These are phyloP conservation scores for Conoideocrella luteorostrata DNA, from an alignment of 2,329 filamentous ascomycete species.

Conservation along the genomic window DNA sequence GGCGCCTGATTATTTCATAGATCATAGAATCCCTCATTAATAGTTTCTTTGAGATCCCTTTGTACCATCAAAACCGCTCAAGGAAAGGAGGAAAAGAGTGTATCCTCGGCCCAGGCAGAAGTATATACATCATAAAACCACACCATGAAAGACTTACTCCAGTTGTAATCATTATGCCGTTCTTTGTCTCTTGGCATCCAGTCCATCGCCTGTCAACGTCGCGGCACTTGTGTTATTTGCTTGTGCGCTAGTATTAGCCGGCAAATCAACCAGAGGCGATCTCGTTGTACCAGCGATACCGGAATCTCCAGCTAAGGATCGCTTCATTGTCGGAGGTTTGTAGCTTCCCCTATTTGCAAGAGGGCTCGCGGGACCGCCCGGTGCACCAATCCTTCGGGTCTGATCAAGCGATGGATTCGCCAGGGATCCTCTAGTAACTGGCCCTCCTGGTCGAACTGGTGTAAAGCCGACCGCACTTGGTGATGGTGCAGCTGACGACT, in stretches of 20 bases:
- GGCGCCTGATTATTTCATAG: no score
- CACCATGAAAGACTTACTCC: not conserved
- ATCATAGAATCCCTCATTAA: no score
- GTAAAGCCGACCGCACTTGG: constrained; percentile 22
- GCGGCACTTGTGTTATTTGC: constrained; percentile 9
- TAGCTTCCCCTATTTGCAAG: constrained; percentile 53
- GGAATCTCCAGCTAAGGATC: constrained; percentile 31
- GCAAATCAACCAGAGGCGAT: constrained; percentile 44
- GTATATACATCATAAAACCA: constrained; percentile 19
- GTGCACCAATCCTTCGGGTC: constrained; percentile 52
- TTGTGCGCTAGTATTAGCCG: constrained; percentile 34
- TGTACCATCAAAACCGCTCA: constrained; percentile 2
- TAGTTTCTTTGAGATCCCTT: not conserved
- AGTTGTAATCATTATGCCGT: constrained; percentile 11
- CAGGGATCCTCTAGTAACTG: constrained; percentile 31
- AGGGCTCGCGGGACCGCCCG: constrained; percentile 47
- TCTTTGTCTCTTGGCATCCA: constrained; percentile 49
- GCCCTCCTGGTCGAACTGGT: constrained; percentile 21
- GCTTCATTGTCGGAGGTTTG: constrained; percentile 53
- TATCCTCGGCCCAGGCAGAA: not conserved
- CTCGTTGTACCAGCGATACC: constrained; percentile 22
- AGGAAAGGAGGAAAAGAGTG: not conserved
- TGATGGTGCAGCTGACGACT: constrained; percentile 16
- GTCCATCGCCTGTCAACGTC: constrained; percentile 16
- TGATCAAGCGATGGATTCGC: constrained; percentile 49